Conservation (phyloP, 1,284 basidiomycete genomes). For the Ganoderma multipileum region DNA sequence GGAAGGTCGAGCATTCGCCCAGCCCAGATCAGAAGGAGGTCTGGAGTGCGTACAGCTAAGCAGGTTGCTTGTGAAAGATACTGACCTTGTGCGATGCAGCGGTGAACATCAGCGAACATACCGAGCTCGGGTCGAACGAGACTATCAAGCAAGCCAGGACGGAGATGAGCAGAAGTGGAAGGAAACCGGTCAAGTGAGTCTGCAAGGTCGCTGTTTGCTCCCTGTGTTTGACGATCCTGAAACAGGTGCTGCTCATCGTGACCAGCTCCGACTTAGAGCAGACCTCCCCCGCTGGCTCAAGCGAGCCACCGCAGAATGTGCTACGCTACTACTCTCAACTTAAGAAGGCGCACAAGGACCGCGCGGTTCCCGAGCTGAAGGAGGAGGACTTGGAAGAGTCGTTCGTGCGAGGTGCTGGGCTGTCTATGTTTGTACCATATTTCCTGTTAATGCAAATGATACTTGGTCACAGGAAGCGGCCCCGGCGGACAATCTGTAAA, state of each 20-base stretch:
- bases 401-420: constrained; percentile 72
- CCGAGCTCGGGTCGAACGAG: constrained; percentile 79
- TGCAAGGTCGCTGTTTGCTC: neutral
- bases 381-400: constrained; percentile 79
- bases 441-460: constrained; percentile 26
- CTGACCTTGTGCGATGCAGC: constrained; percentile 44
- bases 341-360: constrained; percentile 68
- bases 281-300: constrained; percentile 33
- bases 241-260: constrained; percentile 42
- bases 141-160: constrained; percentile 63
- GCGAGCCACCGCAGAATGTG: constrained; percentile 45
- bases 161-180: constrained; percentile 52
- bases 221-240: constrained; percentile 30
- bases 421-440: constrained; percentile 22
- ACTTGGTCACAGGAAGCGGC: constrained; percentile 66
- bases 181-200: constrained; percentile 43
- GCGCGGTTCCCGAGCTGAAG: constrained; percentile 66
- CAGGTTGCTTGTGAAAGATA: constrained; percentile 14
- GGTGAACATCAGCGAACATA: constrained; percentile 69
- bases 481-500: constrained; percentile 88
- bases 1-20: constrained; percentile 43
- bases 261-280: constrained; percentile 41
- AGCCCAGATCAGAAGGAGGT: constrained; percentile 48
- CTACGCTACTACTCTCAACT: constrained; percentile 68
- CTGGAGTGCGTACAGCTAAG: constrained; percentile 56